These are phyloP conservation scores for Cordyceps militaris DNA, from an alignment of 2,329 filamentous ascomycete species.

Conservation along the genomic window DNA sequence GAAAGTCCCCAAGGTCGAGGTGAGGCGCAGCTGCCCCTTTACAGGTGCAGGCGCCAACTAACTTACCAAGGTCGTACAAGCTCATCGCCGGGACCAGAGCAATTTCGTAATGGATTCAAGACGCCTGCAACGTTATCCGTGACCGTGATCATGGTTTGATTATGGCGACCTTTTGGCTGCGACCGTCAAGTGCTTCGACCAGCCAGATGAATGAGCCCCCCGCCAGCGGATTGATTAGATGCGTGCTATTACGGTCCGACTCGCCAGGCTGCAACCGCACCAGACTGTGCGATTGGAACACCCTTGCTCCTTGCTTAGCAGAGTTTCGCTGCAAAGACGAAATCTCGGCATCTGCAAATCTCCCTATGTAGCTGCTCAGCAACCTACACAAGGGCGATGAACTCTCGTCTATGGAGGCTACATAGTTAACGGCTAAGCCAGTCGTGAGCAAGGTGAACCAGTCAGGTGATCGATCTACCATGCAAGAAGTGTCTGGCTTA, in stretches of 20 bases:
- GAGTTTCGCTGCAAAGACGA: too few relatives aligned
- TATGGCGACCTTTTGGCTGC: not conserved
- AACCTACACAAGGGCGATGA: too few relatives aligned
- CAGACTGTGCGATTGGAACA: too few relatives aligned
- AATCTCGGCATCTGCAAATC: too few relatives aligned
- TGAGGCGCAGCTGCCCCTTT: slow-evolving; percentile 12
- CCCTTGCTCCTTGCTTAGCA: too few relatives aligned
- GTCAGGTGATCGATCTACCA: slow-evolving; percentile 6
- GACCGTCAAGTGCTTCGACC: not conserved
- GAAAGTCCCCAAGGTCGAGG: not conserved
- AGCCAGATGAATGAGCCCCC: not conserved
- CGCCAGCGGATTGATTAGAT: too few relatives aligned
- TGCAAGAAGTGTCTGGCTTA: not conserved
- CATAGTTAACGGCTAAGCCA: not conserved
- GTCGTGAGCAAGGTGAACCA: not conserved
- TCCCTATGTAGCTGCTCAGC: too few relatives aligned
- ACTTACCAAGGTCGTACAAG: not conserved
- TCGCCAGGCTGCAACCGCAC: too few relatives aligned
- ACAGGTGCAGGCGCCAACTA: not conserved
- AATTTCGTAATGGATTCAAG: not conserved
- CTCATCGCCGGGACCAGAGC: not conserved
- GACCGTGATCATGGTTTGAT: not conserved
- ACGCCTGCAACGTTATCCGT: not conserved
- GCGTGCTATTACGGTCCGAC: too few relatives aligned
- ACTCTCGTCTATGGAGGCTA: too few relatives aligned